Evolutionary conservation across 345 rosid species (phyloP).

Genomic region (Euphorbia tirucalli): DNA sequence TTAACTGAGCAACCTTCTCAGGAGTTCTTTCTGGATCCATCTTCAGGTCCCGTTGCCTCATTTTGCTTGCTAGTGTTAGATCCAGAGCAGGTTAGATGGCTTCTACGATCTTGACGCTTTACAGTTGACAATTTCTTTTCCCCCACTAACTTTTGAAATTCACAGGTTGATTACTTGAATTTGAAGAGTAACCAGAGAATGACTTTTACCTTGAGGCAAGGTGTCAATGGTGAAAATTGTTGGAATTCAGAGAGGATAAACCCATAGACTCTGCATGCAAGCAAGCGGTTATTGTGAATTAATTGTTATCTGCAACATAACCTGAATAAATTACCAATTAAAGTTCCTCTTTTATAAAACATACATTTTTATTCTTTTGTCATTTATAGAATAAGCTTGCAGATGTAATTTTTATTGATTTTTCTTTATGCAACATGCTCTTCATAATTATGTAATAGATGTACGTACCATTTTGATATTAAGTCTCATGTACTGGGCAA

Average conservation of each 20-base stretch:
- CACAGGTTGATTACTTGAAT: conserved; percentile 86
- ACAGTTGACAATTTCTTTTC: neutral
- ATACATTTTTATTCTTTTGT: neutral
- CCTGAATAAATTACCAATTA: neutral
- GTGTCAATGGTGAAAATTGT: conserved; percentile 42
- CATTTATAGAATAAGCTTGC: neutral
- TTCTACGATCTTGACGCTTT: conserved; percentile 4
- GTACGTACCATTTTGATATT: conserved; percentile 13
- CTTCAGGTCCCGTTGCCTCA: conserved; percentile 56
- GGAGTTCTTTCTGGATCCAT: conserved; percentile 52
- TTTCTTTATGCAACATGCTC: conserved; percentile 1
- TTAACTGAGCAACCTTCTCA: conserved; percentile 35
- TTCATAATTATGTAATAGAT: neutral
- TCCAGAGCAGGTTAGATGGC: conserved; percentile 64
- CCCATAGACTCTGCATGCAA: conserved; percentile 34
- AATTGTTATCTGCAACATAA: neutral
- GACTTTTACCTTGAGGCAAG: conserved; percentile 40
- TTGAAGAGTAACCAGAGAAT: conserved; percentile 76
- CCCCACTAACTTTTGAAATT: conserved; percentile 1
- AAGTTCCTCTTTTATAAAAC: neutral
- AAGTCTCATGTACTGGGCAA: neutral
- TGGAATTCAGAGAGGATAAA: conserved; percentile 69
- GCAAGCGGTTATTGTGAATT: neutral
- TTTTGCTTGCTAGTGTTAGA: conserved; percentile 72
- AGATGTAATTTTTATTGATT: neutral